Percentiles rank a stretch among this genome's conserved stretches.
These are phyloP conservation scores for Debaryomyces hansenii DNA, from an alignment of 805 yeast species.

Conservation along the genomic window DNA sequence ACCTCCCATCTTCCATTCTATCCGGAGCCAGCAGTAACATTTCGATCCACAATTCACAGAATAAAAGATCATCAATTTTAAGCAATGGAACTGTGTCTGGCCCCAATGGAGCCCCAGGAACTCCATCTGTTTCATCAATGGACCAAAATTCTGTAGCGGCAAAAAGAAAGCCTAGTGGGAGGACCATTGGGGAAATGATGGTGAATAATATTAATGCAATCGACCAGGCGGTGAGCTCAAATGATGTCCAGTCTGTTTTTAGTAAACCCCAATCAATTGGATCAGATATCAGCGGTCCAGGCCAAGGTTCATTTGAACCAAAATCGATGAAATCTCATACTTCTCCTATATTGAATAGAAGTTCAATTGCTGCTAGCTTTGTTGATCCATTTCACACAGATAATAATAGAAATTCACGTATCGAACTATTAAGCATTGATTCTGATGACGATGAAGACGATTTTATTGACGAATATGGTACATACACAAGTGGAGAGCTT, in stretches of 20 bases:
- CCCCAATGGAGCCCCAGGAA: conserved; percentile 14
- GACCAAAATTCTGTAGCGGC: conserved; percentile 12
- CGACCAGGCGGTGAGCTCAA: conserved; percentile 41
- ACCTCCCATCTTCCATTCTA: conserved; percentile 18
- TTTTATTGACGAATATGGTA: conserved; percentile 26
- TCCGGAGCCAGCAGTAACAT: conserved; percentile 8
- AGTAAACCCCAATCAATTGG: conserved; percentile 26
- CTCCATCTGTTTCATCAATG: conserved; percentile 20
- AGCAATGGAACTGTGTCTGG: conserved; percentile 9
- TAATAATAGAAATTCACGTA: conserved; percentile 41
- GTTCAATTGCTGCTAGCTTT: conserved; percentile 31
- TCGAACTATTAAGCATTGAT: conserved; percentile 47
- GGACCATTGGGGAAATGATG: conserved; percentile 66
- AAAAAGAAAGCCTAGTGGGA: conserved; percentile 15
- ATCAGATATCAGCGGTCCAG: conserved; percentile 11
- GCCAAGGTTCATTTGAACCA: conserved; percentile 14
- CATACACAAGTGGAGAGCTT: conserved; percentile 5
- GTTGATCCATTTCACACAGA: conserved; percentile 17
- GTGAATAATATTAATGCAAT: conserved; percentile 57
- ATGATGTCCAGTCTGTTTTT: conserved; percentile 26
- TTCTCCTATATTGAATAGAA: conserved; percentile 15
- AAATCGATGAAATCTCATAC: conserved; percentile 13
- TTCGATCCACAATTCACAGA: neutral
- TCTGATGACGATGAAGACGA: conserved; percentile 42
- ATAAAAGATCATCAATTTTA: conserved; percentile 12